Percentiles rank a stretch among this genome's conserved stretches.
These are phyloP conservation scores for Macrolepiota dolichaula DNA, from an alignment of 768 basidiomycete species.

Conservation along the genomic window DNA sequence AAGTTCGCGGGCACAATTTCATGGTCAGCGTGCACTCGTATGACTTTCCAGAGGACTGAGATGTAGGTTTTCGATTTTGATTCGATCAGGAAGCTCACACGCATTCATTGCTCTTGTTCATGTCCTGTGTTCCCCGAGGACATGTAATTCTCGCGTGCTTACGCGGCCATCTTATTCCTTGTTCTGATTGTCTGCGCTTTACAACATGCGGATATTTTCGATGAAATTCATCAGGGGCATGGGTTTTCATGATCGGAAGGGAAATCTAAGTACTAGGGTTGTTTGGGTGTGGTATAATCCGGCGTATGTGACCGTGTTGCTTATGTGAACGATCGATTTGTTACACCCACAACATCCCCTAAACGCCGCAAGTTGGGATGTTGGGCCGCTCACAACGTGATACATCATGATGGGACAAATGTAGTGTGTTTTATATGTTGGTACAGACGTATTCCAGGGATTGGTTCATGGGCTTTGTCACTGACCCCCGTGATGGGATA, in stretches of 20 bases:
- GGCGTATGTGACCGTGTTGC: conserved; percentile 33
- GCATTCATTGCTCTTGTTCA: background rate
- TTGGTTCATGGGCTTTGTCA: conserved; percentile 28
- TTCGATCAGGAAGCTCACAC: background rate
- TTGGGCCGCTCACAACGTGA: conserved; percentile 29
- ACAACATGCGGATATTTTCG: conserved; percentile 28
- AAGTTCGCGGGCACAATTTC: no score
- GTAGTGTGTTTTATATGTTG: no score
- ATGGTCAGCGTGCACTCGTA: no score
- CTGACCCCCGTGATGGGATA: background rate
- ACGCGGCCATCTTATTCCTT: background rate
- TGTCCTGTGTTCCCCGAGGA: no score
- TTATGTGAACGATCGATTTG: conserved; percentile 37
- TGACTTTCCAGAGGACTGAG: no score
- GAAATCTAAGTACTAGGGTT: conserved; percentile 21
- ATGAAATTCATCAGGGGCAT: conserved; percentile 34
- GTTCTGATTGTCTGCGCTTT: background rate
- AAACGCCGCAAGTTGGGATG: conserved; percentile 35
- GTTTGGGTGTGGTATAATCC: no score
- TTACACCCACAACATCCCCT: conserved; percentile 39
- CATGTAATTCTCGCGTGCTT: no score
- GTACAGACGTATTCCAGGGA: no score
- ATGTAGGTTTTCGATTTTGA: no score
- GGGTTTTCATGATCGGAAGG: conserved; percentile 28
- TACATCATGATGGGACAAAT: conserved; percentile 35